phyloP scores from a whole-genome alignment of 345 rosid genomes.

The Euphorbia pulcherrima region DNA sequence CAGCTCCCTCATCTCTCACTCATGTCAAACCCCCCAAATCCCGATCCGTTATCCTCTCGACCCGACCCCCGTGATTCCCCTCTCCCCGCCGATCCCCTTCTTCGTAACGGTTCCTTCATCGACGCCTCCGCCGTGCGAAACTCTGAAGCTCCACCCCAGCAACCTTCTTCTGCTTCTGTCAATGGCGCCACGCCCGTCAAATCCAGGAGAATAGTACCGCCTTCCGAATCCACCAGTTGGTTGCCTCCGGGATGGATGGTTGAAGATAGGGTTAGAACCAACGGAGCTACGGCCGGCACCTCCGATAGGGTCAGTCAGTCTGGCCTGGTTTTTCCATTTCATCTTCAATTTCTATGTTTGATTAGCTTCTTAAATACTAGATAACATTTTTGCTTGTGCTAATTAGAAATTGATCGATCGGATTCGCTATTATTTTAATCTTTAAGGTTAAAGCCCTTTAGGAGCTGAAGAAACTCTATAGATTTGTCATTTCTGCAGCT shows the following conservation, averaged over 20 bases:
- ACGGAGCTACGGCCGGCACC: constrained; percentile 74
- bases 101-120: constrained; percentile 6
- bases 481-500: neutral
- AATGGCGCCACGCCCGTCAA: too few species aligned
- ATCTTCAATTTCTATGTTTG: neutral
- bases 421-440: too few species aligned
- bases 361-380: neutral
- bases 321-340: neutral
- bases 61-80: neutral
- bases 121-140: too few species aligned
- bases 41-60: neutral
- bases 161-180: too few species aligned
- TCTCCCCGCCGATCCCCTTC: constrained; percentile 13
- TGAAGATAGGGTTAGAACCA: constrained; percentile 61
- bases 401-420: too few species aligned
- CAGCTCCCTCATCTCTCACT: neutral
- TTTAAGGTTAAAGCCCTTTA: neutral
- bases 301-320: constrained; percentile 65
- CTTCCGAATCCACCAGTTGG: constrained; percentile 17
- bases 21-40: constrained; percentile 3
- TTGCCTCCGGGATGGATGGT: constrained; percentile 71
- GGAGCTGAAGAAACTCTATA: neutral
- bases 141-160: too few species aligned
- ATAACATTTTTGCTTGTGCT: too few species aligned
- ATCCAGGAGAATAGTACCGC: constrained; percentile 12